Base-by-base conservation (phyloP, 805 yeast genomes). In the Teunomyces panamensis region DNA sequence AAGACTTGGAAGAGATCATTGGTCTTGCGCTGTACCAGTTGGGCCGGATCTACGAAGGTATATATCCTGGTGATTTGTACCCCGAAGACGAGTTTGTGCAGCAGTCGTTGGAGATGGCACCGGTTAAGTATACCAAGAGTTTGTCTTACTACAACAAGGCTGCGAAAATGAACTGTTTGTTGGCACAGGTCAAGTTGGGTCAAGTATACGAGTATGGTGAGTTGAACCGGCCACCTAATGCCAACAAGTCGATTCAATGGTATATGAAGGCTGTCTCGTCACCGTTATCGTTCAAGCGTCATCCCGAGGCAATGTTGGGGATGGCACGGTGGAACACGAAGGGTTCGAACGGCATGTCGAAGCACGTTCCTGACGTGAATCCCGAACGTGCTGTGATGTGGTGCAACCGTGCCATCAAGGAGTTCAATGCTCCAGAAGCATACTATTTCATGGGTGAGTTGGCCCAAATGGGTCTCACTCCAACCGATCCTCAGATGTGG, bases 271-370 rank as follows among this genome's bases (percentile, higher is more conserved):
- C 77, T 1, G 61, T 71, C 2, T 60, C 68, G 11, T 68, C 74
- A 11, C 74, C 75, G 16, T 55, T 73, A 24, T 59, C 64, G 11
- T 70, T 65, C 58, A 64, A 60, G 47, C 62, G 75, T 47, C 74
- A 70, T 49, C 74, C 76, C 0, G 77, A 73, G 44, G 77, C 78
- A 6, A 71, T 73, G 74, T 54, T 72, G 44, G 78, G 78, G 0
- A 63, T 73, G 50, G 59, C 69, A 33, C 60, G 77, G 46, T 73
- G 78, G 78, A 62, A 59, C 44, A 53, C 71, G 48, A 53, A 50
- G 36, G 77, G 76, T 13, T 56, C 66, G 9, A 54, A 65, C 9
- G 72, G 71, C 8, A 53, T 51, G 17, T 62, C 66, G 45, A 69
- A 65, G 47, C 66, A 68, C 43, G 64, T 73, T 39, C 74, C 75